Conservation (phyloP, 805 yeast genomes). For the Candida multigemmis region DNA sequence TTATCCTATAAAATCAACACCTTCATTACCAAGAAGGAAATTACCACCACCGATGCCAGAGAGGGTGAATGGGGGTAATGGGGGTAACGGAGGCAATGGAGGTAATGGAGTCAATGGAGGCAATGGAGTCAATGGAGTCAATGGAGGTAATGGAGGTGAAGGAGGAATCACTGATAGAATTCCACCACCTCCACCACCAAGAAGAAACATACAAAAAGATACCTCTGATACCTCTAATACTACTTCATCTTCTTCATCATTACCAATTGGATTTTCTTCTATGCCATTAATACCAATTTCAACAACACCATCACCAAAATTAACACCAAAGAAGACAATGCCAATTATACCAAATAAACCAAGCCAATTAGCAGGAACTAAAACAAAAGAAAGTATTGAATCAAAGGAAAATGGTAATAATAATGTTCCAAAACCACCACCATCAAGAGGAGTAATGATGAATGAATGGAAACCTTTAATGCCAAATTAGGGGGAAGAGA, state of each 20-base stretch:
- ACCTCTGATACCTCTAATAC: conserved; percentile 1
- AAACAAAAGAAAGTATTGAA: conserved; percentile 3
- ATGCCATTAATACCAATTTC: conserved; percentile 30
- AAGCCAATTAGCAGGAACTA: conserved; percentile 12
- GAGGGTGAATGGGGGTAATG: too few relatives aligned
- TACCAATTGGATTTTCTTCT: conserved; percentile 26
- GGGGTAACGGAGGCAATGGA: too few relatives aligned
- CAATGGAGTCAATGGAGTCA: too few relatives aligned
- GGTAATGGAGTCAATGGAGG: too few relatives aligned
- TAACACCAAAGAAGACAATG: conserved; percentile 9
- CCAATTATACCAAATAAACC: conserved; percentile 33
- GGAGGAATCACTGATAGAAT: too few relatives aligned
- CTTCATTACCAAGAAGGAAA: conserved; percentile 7
- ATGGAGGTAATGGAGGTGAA: too few relatives aligned
- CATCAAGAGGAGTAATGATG: conserved; percentile 12
- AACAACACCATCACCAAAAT: conserved; percentile 10
- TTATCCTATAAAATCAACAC: too few relatives aligned
- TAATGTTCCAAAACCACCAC: background rate
- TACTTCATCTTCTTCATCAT: conserved; percentile 6
- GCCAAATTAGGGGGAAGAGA: conserved; percentile 32
- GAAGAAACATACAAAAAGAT: conserved; percentile 7
- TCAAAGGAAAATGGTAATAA: conserved; percentile 1
- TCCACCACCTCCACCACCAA: conserved; percentile 14
- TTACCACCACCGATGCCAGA: too few relatives aligned
- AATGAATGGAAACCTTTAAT: conserved; percentile 45